Conservation (phyloP, 352 stramenopile genomes). For the Pseudoperonospora humuli region DNA sequence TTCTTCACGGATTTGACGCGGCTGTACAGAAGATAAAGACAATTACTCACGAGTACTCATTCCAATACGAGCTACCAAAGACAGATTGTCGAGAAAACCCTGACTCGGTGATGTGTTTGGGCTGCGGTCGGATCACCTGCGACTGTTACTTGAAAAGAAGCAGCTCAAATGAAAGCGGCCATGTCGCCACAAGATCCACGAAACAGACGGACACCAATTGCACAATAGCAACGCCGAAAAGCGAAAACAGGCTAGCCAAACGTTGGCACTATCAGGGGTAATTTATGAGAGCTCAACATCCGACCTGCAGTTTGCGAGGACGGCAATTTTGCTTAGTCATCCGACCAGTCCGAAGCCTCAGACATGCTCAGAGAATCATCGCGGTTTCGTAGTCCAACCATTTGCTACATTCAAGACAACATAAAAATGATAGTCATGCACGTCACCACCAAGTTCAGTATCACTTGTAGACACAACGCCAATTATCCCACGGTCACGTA, state of each 20-base stretch:
- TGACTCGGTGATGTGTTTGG: constrained; percentile 26
- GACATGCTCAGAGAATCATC: constrained; percentile 76
- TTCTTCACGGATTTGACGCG: constrained; percentile 44
- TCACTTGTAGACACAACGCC: background rate
- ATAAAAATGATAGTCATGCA: background rate
- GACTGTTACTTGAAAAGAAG: no score
- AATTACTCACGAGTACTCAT: constrained; percentile 49
- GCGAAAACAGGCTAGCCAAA: constrained; percentile 23
- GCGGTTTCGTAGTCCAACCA: constrained; percentile 68
- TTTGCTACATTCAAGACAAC: constrained; percentile 64
- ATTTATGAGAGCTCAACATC: constrained; percentile 10
- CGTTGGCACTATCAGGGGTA: constrained; percentile 32
- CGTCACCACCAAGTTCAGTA: constrained; percentile 1
- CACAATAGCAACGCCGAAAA: no score
- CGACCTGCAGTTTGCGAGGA: constrained; percentile 11
- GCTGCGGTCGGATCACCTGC: no score
- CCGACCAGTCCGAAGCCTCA: constrained; percentile 82
- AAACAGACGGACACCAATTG: constrained; percentile 8
- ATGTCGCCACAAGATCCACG: no score
- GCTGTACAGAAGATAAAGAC: no score
- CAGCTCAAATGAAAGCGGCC: no score
- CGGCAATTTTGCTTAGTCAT: constrained; percentile 41
- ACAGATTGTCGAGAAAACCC: constrained; percentile 34
- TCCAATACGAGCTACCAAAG: constrained; percentile 54
- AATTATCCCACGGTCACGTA: constrained; percentile 8